Evolutionary conservation across 805 yeast genomes (phyloP).

Genomic region (Cyberlindnera xylosilytica): DNA sequence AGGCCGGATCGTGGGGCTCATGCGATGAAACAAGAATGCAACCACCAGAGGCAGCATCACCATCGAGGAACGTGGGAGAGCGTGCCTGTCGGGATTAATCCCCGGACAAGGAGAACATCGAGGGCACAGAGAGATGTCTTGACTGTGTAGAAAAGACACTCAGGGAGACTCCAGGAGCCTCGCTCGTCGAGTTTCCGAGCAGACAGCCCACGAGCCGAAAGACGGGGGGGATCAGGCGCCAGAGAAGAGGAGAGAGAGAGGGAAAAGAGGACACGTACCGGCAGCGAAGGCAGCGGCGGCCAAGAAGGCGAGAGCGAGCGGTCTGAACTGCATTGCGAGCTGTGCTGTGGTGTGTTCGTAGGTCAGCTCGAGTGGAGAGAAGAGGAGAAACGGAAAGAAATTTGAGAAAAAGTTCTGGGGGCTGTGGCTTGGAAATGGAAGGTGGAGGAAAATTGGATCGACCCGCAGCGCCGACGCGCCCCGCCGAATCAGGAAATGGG

Average conservation of each 20-base stretch:
- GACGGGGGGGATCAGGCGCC: background rate
- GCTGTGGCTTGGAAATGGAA: constrained; percentile 4
- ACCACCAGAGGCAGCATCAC: no score
- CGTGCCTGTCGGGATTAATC: no score
- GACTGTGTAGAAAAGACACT: no score
- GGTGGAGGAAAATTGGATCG: constrained; percentile 3
- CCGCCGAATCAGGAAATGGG: constrained; percentile 4
- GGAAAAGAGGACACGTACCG: constrained; percentile 31
- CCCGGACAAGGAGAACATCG: no score
- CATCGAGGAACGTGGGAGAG: no score
- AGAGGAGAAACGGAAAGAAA: constrained; percentile 8
- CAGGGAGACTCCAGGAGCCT: no score
- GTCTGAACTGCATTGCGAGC: constrained; percentile 51
- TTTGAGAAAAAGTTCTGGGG: constrained; percentile 11
- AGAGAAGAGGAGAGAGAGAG: constrained; percentile 2
- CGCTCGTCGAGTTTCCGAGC: no score
- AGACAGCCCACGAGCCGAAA: no score
- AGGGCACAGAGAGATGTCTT: no score
- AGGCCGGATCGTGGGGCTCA: no score
- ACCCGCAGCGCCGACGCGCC: constrained; percentile 5
- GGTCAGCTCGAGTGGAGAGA: background rate
- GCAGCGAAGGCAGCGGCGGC: constrained; percentile 46
- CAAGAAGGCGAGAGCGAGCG: constrained; percentile 47
- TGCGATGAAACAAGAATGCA: no score
- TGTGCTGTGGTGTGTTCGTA: background rate